Conservation (phyloP, 331 rosid species). For the Acacia concinna region DNA sequence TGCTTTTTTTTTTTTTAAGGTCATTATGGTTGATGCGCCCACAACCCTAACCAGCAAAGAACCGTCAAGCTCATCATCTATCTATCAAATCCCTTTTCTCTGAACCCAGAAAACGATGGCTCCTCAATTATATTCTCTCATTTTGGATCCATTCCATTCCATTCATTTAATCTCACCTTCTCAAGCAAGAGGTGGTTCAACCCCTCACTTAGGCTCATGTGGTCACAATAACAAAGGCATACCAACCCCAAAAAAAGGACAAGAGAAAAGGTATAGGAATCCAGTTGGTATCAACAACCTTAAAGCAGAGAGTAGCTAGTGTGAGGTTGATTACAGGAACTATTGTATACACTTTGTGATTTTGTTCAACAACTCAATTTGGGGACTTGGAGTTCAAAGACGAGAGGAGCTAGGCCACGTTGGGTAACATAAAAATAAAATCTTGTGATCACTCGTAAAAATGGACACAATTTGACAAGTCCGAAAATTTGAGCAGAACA, state of each 20-base stretch:
- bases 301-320: background rate
- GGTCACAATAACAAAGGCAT: slow-evolving; percentile 19
- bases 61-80: slow-evolving; percentile 22
- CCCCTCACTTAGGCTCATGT: slow-evolving; percentile 2
- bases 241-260: slow-evolving; percentile 1
- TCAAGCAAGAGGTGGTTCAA: slow-evolving; percentile 19
- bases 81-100: slow-evolving; percentile 9
- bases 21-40: slow-evolving; percentile 44
- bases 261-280: background rate
- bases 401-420: background rate
- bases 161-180: slow-evolving; percentile 26
- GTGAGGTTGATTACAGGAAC: background rate
- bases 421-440: background rate
- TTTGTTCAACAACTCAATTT: background rate
- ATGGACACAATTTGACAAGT: background rate
- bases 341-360: background rate
- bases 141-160: slow-evolving; percentile 12
- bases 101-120: slow-evolving; percentile 36
- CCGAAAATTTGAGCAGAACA: background rate
- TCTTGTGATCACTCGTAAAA: background rate
- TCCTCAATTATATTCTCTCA: slow-evolving; percentile 25
- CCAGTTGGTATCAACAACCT: slow-evolving; percentile 7
- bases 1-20: slow-evolving; percentile 30
- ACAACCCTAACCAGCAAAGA: slow-evolving; percentile 42
- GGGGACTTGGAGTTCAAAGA: background rate